These are phyloP conservation scores for Aspergillus sp. DNA, from an alignment of 2,329 filamentous ascomycete species.

Conservation along the genomic window DNA sequence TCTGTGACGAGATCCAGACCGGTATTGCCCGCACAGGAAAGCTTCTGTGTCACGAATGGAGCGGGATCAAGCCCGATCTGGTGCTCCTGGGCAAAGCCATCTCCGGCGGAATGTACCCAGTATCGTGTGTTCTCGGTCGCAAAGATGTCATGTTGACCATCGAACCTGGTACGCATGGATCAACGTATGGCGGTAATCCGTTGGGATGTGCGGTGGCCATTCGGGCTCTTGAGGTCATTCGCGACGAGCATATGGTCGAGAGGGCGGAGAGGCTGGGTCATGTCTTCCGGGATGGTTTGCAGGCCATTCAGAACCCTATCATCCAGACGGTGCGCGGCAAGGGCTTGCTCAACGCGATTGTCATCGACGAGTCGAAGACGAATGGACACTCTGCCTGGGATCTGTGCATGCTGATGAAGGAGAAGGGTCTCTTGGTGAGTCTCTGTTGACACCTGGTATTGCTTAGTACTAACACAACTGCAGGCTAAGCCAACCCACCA, in stretches of 20 bases:
- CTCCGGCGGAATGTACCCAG: constrained; percentile 98
- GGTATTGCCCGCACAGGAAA: constrained; percentile 91
- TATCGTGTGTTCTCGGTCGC: constrained; percentile 79
- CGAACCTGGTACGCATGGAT: constrained; percentile 93
- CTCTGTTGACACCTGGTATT: background rate
- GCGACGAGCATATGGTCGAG: constrained; percentile 81
- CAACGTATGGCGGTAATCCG: constrained; percentile 97
- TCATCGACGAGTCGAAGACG: constrained; percentile 85
- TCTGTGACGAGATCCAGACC: constrained; percentile 98
- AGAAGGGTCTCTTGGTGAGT: constrained; percentile 84
- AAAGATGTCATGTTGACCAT: constrained; percentile 93
- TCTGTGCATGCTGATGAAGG: constrained; percentile 88
- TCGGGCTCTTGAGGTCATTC: constrained; percentile 83
- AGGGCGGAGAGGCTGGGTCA: constrained; percentile 73
- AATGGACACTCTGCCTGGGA: constrained; percentile 90
- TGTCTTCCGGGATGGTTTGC: constrained; percentile 71
- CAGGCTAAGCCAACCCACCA: constrained; percentile 97
- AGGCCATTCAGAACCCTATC: constrained; percentile 67
- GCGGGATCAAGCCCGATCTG: constrained; percentile 88
- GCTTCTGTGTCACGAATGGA: constrained; percentile 91
- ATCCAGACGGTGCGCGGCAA: constrained; percentile 81
- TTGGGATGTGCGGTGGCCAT: constrained; percentile 93
- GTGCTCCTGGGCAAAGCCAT: constrained; percentile 95
- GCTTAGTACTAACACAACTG: constrained; percentile 7
- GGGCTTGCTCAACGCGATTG: constrained; percentile 87